Base-by-base conservation (phyloP, 2,329 filamentous ascomycete species). In the Exophiala oligosperma region DNA sequence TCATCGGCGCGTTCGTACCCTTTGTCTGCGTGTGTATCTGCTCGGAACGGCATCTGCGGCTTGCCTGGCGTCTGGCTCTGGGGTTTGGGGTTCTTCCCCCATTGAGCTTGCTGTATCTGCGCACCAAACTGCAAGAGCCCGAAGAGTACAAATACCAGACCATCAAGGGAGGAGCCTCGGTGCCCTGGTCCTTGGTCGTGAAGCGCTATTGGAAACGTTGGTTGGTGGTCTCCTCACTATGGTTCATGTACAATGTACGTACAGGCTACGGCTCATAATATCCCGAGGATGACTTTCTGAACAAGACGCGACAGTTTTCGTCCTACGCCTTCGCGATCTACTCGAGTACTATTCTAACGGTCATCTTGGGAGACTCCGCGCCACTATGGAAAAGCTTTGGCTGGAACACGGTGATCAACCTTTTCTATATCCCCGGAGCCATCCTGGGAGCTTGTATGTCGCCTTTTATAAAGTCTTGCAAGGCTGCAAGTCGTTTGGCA, bases 371-470 rank as follows among this genome's bases (percentile, higher is more conserved):
- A 71, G 17, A 17, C 17, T 17, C 17, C 3, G 79, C 84, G 0
- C 82, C 87, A 0, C 77, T 96, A 1, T 93, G 90, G 69, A 89
- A 88, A 61, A 77, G 86, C 11, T 92, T 96, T 60, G 92, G 91
- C 41, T 96, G 91, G 91, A 92, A 91, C 70, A 91, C 89, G 0
- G 82, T 96, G 41, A 85, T 95, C 77, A 96, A 94, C 72, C 77
- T 91, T 62, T 96, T 96, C 74, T 95, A 95, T 73, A 82, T 95
- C 49, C 92, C 91, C 0, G 92, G 92, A 1, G 90, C 90, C 24
- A 79, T 92, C 52, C 73, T 89, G 2, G 92, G 92, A 21, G 89
- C 90, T 0, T 89, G 17, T 17, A 17, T 17, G 17, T 17, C 17
- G 17, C 17, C 17, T 17, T 17, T 17, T 17, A 17, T 17, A 17